phyloP scores from a whole-genome alignment of 164 flowering plant species.

The Saururus chinensis region DNA sequence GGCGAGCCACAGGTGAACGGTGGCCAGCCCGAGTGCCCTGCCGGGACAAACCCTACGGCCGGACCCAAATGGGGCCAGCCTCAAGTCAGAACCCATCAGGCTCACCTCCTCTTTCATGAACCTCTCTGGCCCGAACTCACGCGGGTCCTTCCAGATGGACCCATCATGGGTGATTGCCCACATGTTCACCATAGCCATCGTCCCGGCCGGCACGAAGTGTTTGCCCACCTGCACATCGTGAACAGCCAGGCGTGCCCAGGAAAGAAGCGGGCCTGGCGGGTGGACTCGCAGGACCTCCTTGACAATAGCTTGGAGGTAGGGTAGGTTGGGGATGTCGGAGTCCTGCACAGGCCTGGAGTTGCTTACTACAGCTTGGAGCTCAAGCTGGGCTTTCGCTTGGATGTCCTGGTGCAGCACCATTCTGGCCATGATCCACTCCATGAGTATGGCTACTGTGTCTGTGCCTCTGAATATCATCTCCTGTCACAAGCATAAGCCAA shows the following conservation, averaged over 20 bases:
- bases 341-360: conserved; percentile 34
- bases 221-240: conserved; percentile 59
- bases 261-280: conserved; percentile 84
- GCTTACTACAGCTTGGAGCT: conserved; percentile 39
- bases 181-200: conserved; percentile 93
- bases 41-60: conserved; percentile 80
- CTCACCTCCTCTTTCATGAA: conserved; percentile 54
- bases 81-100: conserved; percentile 61
- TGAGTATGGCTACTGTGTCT: conserved; percentile 60
- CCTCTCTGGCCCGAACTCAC: conserved; percentile 52
- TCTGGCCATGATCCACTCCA: conserved; percentile 77
- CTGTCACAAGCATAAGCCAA: conserved; percentile 13
- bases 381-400: conserved; percentile 55
- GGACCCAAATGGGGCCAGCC: conserved; percentile 77
- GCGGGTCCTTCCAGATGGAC: conserved; percentile 63
- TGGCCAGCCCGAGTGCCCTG: conserved; percentile 52
- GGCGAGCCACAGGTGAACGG: conserved; percentile 65
- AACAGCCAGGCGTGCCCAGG: conserved; percentile 79
- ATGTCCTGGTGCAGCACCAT: conserved; percentile 60
- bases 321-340: conserved; percentile 49
- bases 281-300: conserved; percentile 72
- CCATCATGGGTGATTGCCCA: conserved; percentile 84
- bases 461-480: conserved; percentile 82
- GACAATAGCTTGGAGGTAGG: conserved; percentile 57
- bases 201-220: conserved; percentile 58